Percentiles rank a stretch among this genome's conserved stretches.
Conservation (phyloP, 768 basidiomycete species). For the Mrakia hoshinonis region DNA sequence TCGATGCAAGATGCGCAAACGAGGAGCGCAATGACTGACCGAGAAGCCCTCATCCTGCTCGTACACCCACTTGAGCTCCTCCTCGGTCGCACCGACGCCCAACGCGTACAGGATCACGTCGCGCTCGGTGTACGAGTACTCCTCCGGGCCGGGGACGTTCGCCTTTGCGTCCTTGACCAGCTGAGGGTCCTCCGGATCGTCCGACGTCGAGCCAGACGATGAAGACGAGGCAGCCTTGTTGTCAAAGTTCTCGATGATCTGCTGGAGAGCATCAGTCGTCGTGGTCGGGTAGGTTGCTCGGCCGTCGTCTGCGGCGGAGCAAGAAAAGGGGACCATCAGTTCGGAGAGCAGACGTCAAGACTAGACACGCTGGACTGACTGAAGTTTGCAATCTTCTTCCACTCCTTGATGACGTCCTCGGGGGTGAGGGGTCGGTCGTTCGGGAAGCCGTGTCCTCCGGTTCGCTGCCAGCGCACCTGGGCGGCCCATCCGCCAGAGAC, state of each 20-base stretch:
- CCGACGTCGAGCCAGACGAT: slow-evolving; percentile 1
- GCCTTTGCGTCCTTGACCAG: slow-evolving; percentile 76
- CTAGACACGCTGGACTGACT: slow-evolving; percentile 47
- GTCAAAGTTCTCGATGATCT: slow-evolving; percentile 55
- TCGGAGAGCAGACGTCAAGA: neutral
- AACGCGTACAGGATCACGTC: slow-evolving; percentile 93
- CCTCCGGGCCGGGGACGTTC: slow-evolving; percentile 45
- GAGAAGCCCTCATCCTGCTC: slow-evolving; percentile 78
- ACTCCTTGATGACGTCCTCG: slow-evolving; percentile 70
- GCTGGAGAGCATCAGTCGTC: slow-evolving; percentile 65
- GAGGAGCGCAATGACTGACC: slow-evolving; percentile 30
- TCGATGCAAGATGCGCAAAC: neutral
- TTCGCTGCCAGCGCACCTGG: slow-evolving; percentile 83
- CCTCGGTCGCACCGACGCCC: slow-evolving; percentile 84
- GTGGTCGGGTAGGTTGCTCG: slow-evolving; percentile 72
- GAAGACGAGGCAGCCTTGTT: slow-evolving; percentile 41
- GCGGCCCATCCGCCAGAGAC: slow-evolving; percentile 85
- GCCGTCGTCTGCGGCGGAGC: slow-evolving; percentile 54
- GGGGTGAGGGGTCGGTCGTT: slow-evolving; percentile 63
- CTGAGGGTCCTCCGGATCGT: slow-evolving; percentile 63
- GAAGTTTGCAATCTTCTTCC: slow-evolving; percentile 76
- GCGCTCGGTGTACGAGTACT: slow-evolving; percentile 72
- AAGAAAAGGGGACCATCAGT: neutral
- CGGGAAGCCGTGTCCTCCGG: slow-evolving; percentile 69
- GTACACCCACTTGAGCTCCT: slow-evolving; percentile 83